These are phyloP conservation scores for Berkeleyomyces rouxiae DNA, from an alignment of 2,329 filamentous ascomycete genomes.

Conservation along the genomic window DNA sequence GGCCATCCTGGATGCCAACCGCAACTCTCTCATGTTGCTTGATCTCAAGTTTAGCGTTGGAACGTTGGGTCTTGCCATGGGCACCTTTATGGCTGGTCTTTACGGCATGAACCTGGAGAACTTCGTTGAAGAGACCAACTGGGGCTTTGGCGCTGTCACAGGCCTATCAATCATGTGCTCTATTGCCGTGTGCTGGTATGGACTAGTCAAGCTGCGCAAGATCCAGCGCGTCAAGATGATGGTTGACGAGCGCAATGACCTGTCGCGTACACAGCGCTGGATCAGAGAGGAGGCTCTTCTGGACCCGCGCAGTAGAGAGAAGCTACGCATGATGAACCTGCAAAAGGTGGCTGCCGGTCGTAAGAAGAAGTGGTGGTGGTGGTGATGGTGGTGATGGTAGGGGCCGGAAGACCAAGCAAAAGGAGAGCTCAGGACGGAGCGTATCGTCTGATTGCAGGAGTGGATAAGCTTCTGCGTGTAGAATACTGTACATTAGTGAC, in stretches of 20 bases:
- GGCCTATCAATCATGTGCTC: conserved; percentile 54
- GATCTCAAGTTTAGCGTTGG: conserved; percentile 94
- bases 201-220: conserved; percentile 64
- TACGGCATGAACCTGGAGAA: conserved; percentile 99
- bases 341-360: conserved; percentile 25
- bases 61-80: conserved; percentile 83
- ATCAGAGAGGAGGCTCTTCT: conserved; percentile 33
- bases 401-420: too few relatives aligned
- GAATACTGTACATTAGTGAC: conserved; percentile 10
- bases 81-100: conserved; percentile 92
- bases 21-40: conserved; percentile 92
- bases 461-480: conserved; percentile 1
- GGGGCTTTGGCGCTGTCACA: conserved; percentile 68
- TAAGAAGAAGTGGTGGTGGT: conserved; percentile 21
- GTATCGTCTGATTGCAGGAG: background rate
- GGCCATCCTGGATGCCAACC: conserved; percentile 93
- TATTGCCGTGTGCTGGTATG: conserved; percentile 64
- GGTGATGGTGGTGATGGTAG: background rate
- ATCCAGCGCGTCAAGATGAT: conserved; percentile 83
- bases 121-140: conserved; percentile 85
- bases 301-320: conserved; percentile 37
- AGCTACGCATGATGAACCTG: conserved; percentile 34
- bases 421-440: background rate
- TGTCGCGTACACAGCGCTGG: conserved; percentile 27
- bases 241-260: conserved; percentile 25